Evolutionary conservation across 805 yeast genomes (phyloP).

Genomic region (Ogataea nakhonphanomensis): DNA sequence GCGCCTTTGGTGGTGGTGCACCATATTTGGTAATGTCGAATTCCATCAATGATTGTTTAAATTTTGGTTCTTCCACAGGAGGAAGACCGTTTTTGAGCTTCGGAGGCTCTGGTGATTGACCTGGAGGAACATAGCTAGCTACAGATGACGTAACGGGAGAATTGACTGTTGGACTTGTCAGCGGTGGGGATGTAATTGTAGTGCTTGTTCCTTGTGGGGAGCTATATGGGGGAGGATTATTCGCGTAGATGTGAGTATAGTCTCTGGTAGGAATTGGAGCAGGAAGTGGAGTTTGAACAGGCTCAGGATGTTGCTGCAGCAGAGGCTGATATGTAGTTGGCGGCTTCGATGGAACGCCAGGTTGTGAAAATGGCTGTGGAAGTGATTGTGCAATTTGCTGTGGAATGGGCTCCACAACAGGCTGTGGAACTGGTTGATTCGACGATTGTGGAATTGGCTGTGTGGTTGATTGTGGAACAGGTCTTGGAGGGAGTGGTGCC

Average conservation of each 20-base stretch:
- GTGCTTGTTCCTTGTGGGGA: conserved; percentile 2
- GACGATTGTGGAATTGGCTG: too few relatives aligned
- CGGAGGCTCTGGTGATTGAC: conserved; percentile 5
- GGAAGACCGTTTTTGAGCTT: conserved; percentile 5
- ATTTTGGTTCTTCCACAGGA: conserved; percentile 26
- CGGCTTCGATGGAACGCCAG: not conserved
- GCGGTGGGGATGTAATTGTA: not conserved
- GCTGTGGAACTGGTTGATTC: too few relatives aligned
- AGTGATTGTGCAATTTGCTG: too few relatives aligned
- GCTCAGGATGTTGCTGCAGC: not conserved
- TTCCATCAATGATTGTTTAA: conserved; percentile 30
- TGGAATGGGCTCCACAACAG: too few relatives aligned
- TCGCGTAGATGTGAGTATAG: conserved; percentile 10
- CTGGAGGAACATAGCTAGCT: not conserved
- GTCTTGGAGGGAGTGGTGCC: conserved; percentile 1
- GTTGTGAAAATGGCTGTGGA: not conserved
- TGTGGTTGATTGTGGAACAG: conserved; percentile 2
- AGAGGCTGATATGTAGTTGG: too few relatives aligned
- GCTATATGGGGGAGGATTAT: conserved; percentile 2
- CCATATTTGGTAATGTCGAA: conserved; percentile 38
- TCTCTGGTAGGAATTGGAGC: conserved; percentile 5
- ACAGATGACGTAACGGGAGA: not conserved
- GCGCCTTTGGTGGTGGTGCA: conserved; percentile 46
- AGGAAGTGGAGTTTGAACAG: not conserved
- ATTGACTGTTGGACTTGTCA: not conserved